A percentile compares a stretch with the other conserved stretches of the same genome.
phyloP scores from a whole-genome alignment of 441 rosid species.

The Erodium chrysanthum region DNA sequence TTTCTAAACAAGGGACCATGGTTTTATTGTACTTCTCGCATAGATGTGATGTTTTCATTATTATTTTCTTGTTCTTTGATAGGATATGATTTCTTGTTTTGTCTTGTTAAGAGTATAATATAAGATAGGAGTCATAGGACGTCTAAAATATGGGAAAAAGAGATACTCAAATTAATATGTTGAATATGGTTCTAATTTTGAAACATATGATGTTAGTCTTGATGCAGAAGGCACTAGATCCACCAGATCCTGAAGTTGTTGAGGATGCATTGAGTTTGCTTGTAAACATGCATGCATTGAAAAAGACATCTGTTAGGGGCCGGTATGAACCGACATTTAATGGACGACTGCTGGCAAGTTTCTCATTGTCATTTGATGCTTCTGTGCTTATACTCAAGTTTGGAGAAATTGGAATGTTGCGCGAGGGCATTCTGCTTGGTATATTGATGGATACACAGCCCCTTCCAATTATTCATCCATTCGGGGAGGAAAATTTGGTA shows the following conservation, averaged over 20 bases:
- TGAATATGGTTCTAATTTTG: slow-evolving; percentile 21
- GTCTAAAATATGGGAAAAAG: background rate
- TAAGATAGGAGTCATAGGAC: background rate
- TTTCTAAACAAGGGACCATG: background rate
- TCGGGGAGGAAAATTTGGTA: slow-evolving; percentile 75
- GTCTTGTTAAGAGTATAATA: background rate
- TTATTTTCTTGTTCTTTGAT: background rate
- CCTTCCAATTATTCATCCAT: slow-evolving; percentile 67
- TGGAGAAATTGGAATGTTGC: slow-evolving; percentile 71
- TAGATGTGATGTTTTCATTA: background rate
- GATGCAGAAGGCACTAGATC: slow-evolving; percentile 80
- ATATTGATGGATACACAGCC: slow-evolving; percentile 77
- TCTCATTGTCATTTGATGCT: slow-evolving; percentile 76
- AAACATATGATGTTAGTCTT: slow-evolving; percentile 38
- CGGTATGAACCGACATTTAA: slow-evolving; percentile 83
- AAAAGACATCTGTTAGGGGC: slow-evolving; percentile 45
- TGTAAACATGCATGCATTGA: slow-evolving; percentile 45
- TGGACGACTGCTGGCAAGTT: slow-evolving; percentile 76
- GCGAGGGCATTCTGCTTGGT: slow-evolving; percentile 81
- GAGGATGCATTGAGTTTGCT: slow-evolving; percentile 70
- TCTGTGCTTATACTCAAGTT: slow-evolving; percentile 66
- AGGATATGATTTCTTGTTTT: background rate
- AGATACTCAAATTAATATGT: background rate
- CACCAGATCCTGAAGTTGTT: slow-evolving; percentile 61
- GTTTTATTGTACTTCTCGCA: background rate